Percentiles rank a stretch among this genome's conserved stretches.
phyloP scores from a whole-genome alignment of 192 early-diverging fungal species.

The Coemansia biformis region DNA sequence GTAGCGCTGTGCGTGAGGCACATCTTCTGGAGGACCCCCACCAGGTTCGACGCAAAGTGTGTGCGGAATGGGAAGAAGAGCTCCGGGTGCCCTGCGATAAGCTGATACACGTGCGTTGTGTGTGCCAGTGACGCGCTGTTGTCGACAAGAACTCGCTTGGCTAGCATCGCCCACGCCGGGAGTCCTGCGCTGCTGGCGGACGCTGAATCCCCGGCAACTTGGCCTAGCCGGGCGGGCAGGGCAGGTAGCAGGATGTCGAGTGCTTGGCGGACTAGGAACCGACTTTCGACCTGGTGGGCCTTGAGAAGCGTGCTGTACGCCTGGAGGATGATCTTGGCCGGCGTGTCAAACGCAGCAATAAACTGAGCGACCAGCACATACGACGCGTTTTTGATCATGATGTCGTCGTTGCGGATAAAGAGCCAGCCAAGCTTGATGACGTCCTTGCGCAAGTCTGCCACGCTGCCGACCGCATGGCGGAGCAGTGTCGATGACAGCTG shows the following conservation, averaged over 20 bases:
- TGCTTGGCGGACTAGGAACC: slow-evolving; percentile 85
- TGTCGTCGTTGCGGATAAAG: slow-evolving; percentile 77
- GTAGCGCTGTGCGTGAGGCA: slow-evolving; percentile 80
- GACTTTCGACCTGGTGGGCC: slow-evolving; percentile 84
- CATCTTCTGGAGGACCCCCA: slow-evolving; percentile 79
- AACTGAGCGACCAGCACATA: slow-evolving; percentile 91
- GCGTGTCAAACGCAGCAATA: slow-evolving; percentile 89
- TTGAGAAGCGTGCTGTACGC: slow-evolving; percentile 82
- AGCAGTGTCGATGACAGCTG: slow-evolving; percentile 84
- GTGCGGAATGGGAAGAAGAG: slow-evolving; percentile 86
- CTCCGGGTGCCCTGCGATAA: slow-evolving; percentile 81
- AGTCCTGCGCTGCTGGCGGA: slow-evolving; percentile 26
- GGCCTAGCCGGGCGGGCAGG: slow-evolving; percentile 74
- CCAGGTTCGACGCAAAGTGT: slow-evolving; percentile 87
- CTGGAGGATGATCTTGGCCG: slow-evolving; percentile 79
- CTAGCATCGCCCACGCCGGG: slow-evolving; percentile 84
- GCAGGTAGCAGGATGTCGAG: slow-evolving; percentile 91
- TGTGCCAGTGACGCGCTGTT: slow-evolving; percentile 89
- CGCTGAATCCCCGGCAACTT: slow-evolving; percentile 17
- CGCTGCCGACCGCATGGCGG: slow-evolving; percentile 69
- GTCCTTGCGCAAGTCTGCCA: slow-evolving; percentile 77
- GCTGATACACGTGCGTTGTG: slow-evolving; percentile 85
- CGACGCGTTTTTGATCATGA: slow-evolving; percentile 91
- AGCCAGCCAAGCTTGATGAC: slow-evolving; percentile 96
- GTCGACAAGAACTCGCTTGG: slow-evolving; percentile 83